phyloP scores from a whole-genome alignment of 2,329 filamentous ascomycete genomes.

The Fusarium sp. region DNA sequence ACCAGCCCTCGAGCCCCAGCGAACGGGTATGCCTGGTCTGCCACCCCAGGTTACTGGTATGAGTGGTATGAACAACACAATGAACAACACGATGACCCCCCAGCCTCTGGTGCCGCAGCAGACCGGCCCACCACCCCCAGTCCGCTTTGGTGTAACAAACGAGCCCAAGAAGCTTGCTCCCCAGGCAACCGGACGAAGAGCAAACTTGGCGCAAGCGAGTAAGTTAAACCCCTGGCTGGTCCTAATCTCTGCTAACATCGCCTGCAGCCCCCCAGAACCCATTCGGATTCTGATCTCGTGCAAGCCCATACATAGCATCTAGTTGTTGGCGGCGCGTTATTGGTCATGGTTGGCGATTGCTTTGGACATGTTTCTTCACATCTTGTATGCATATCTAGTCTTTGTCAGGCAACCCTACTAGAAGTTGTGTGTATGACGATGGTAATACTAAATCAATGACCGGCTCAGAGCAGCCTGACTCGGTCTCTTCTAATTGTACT shows the following conservation, averaged over 20 bases:
- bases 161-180: constrained; percentile 82
- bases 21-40: constrained; percentile 63
- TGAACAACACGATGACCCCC: constrained; percentile 53
- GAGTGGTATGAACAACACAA: constrained; percentile 61
- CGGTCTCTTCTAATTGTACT: constrained; percentile 36
- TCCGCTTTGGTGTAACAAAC: constrained; percentile 85
- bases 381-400: constrained; percentile 42
- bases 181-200: constrained; percentile 89
- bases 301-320: not conserved
- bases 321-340: constrained; percentile 7
- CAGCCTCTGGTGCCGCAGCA: constrained; percentile 61
- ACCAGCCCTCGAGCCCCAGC: constrained; percentile 70
- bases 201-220: constrained; percentile 96
- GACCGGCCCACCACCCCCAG: constrained; percentile 80
- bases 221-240: constrained; percentile 63
- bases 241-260: constrained; percentile 29
- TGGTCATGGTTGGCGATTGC: constrained; percentile 27
- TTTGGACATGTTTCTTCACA: constrained; percentile 42
- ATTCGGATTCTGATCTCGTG: constrained; percentile 59
- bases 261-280: constrained; percentile 63
- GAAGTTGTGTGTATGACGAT: constrained; percentile 32
- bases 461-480: constrained; percentile 15
- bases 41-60: constrained; percentile 64
- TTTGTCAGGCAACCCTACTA: constrained; percentile 36
- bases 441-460: constrained; percentile 42